Percentiles rank a stretch among this genome's conserved stretches.
Evolutionary conservation across 208 protist species (phyloP).

Genomic region (Wallacemonas sp.): DNA sequence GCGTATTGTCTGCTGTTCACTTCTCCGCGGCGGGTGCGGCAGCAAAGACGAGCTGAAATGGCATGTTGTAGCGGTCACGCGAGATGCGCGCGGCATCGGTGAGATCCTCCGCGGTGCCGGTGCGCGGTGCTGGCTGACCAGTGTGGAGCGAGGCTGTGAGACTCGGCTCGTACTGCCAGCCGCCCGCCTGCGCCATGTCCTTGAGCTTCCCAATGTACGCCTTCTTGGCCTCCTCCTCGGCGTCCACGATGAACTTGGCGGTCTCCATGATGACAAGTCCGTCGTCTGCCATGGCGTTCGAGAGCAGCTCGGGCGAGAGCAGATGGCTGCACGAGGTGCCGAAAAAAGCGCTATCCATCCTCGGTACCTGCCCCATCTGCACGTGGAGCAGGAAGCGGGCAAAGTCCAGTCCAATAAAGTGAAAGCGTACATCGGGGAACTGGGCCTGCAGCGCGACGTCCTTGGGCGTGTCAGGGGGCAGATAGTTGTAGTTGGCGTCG

Average conservation of each 20-base stretch:
- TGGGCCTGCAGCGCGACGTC: constrained; percentile 39
- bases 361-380: constrained; percentile 26
- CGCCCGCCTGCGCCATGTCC: constrained; percentile 38
- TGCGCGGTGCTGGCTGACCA: constrained; percentile 51
- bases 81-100: constrained; percentile 55
- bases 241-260: constrained; percentile 91
- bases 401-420: constrained; percentile 83
- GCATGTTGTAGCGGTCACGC: constrained; percentile 59
- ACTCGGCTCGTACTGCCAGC: constrained; percentile 42
- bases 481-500: constrained; percentile 77
- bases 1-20: background rate
- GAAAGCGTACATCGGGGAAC: constrained; percentile 67
- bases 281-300: constrained; percentile 40
- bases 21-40: background rate
- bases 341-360: constrained; percentile 82
- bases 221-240: constrained; percentile 72
- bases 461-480: constrained; percentile 71
- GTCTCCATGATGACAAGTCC: constrained; percentile 85
- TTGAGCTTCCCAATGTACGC: constrained; percentile 70
- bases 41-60: constrained; percentile 61
- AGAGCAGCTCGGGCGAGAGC: constrained; percentile 56
- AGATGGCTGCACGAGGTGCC: constrained; percentile 77
- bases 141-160: constrained; percentile 55
- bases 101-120: constrained; percentile 22
- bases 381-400: constrained; percentile 61